Base-by-base conservation (phyloP, 768 basidiomycete species). In the Cyathus striatus region DNA sequence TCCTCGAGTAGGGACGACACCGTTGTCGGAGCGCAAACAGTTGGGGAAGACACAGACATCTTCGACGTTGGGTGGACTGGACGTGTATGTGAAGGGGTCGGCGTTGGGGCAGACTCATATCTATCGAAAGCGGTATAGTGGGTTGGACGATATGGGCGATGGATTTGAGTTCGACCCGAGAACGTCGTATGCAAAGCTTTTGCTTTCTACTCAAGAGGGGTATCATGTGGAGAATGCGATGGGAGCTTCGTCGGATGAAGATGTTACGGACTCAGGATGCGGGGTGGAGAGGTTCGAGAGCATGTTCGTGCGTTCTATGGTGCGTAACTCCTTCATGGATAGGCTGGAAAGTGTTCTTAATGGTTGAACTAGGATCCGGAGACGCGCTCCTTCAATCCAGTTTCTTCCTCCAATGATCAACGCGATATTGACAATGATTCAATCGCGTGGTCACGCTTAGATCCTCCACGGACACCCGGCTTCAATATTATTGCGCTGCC, bases 31-130 rank as follows among this genome's bases (percentile, higher is more conserved):
- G 26, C 9, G 26, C 6, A 18, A 17, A 12, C n/a, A 30, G 7
- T n/a, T 18, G 47, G 46, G 50, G 32, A 22, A 49, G 32, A 64
- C 65, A 4, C 65, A 59, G 27, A 63, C 65, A 3, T 69, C 68
- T 6, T 69, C 68, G 3, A 65, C 66, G 1, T 43, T 66, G n/a
- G 64, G 61, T 14, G 65, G 63, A 0, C 47, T 63, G 13, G 66
- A 68, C 41, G 63, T 68, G 9, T 69, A 65, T 47, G 42, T 63
- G 27, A 55, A 63, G 14, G 59, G 63, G 5, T 59, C 62, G 1
- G 42, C 62, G 38, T 50, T 63, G 26, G 48, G 49, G 1, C 45
- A 51, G 18, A 58, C 56, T 2, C 61, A 63, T 47, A 46, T 47
- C 27, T 43, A 53, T 18, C 55, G 57, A 12, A 58, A 57, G 3